A percentile compares a stretch with the other conserved stretches of the same genome.
Conservation (phyloP, 2,329 filamentous ascomycete species). For the Cladophialophora psammophila region DNA sequence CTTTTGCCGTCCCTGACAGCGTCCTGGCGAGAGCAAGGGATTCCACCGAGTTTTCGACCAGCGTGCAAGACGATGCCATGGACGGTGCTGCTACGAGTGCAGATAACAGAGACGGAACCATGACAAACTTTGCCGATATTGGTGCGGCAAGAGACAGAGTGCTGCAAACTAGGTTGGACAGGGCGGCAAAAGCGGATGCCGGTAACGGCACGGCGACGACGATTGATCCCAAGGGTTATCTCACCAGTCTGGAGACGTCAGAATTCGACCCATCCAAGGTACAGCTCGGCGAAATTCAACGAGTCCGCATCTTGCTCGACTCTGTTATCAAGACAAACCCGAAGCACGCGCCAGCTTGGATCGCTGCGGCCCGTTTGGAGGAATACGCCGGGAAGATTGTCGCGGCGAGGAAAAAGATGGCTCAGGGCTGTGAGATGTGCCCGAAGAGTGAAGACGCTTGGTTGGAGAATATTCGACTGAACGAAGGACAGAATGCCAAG, state of each 20-base stretch:
- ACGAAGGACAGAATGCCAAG: conserved; percentile 91
- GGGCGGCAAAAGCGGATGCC: conserved; percentile 76
- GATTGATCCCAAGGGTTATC: conserved; percentile 94
- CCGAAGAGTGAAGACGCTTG: conserved; percentile 95
- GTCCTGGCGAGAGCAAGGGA: conserved; percentile 87
- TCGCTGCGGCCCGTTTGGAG: conserved; percentile 89
- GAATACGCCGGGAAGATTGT: conserved; percentile 92
- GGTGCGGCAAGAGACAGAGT: conserved; percentile 96
- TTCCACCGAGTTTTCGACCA: conserved; percentile 81
- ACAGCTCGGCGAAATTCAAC: conserved; percentile 92
- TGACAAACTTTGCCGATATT: conserved; percentile 98
- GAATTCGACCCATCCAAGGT: conserved; percentile 80
- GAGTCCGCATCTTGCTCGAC: conserved; percentile 88
- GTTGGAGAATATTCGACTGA: conserved; percentile 93
- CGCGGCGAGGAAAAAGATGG: conserved; percentile 85
- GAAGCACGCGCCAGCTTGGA: conserved; percentile 93
- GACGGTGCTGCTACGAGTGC: conserved; percentile 53
- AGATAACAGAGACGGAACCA: conserved; percentile 76
- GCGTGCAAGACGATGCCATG: conserved; percentile 79
- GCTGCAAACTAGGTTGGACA: conserved; percentile 89
- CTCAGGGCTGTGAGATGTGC: conserved; percentile 86
- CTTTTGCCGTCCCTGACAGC: conserved; percentile 96
- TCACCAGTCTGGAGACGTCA: conserved; percentile 86
- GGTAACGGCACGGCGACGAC: conserved; percentile 82
- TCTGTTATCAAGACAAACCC: conserved; percentile 98